phyloP scores from a whole-genome alignment of 805 yeast genomes.

The Ogataea populi-albae region DNA sequence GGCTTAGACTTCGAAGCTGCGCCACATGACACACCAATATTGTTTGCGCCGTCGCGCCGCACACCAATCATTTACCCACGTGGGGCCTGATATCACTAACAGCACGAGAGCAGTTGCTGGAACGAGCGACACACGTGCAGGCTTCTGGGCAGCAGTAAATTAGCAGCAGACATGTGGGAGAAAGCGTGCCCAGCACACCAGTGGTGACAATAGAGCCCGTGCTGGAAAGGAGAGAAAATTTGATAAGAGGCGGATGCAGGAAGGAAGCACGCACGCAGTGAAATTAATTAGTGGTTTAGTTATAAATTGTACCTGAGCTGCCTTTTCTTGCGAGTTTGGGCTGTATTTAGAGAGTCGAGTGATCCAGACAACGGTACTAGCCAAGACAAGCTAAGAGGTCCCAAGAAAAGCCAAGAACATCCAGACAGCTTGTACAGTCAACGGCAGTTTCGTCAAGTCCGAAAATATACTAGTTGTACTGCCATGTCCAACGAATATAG shows the following conservation, averaged over 20 bases:
- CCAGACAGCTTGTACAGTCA: too few relatives aligned
- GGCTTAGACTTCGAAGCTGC: too few relatives aligned
- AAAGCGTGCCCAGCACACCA: background rate
- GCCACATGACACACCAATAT: too few relatives aligned
- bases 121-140: background rate
- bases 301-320: background rate
- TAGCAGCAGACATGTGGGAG: background rate
- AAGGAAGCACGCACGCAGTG: background rate
- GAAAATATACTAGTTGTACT: background rate
- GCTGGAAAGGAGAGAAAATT: conserved; percentile 3
- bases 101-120: background rate
- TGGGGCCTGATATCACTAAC: background rate
- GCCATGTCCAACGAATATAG: too few relatives aligned
- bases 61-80: background rate
- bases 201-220: too few relatives aligned
- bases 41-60: background rate
- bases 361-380: conserved; percentile 3
- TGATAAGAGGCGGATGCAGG: conserved; percentile 7
- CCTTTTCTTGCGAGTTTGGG: too few relatives aligned
- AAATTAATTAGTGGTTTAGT: background rate
- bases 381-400: too few relatives aligned
- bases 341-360: too few relatives aligned
- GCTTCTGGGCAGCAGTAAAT: background rate
- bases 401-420: too few relatives aligned
- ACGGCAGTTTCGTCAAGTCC: background rate